Evolutionary conservation across 1,284 basidiomycete genomes (phyloP), one percentile per base, ranked within the genome.

Genomic region (Pseudomicrostroma phylloplanum): DNA sequence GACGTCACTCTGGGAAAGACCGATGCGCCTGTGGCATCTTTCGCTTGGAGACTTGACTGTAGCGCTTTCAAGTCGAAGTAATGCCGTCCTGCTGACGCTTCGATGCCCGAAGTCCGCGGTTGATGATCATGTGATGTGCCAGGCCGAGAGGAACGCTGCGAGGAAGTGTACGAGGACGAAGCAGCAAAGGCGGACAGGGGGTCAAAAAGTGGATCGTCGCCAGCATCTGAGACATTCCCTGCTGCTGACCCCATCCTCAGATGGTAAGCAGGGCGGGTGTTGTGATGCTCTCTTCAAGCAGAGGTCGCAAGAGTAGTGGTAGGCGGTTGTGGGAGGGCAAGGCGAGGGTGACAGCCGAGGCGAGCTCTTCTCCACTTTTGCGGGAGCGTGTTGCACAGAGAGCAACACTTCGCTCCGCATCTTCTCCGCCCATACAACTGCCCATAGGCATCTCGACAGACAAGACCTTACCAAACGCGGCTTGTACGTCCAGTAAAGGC

Each of bases 21-120:
- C n/a, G n/a, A n/a, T 55, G 41, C 36, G 2, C 30, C 19, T 3
- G 26, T 43, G 13, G n/a, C 17, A 23, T 25, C 23, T 12, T 6
- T 57, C 19, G 40, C 13, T 39, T 58, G 57, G 1, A 49, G 25
- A 19, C 46, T 48, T 13, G 40, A 21, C 17, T 43, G 42, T 8
- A 58, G 13, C 12, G 42, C 46, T 42, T 58, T 58, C 19, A 58
- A 43, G 48, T 58, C 57, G 15, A 58, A 58, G 36, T 58, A 51
- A 36, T 26, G 43, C 12, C 23, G n/a, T 6, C 42, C 42, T 4
- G 42, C 57, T 17, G 36, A 21, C 26, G 25, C 30, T n/a, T 19
- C 15, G 55, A 42, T n/a, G 6, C 36, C 25, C 8, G 40, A 42
- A 30, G 55, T 7, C 4, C 40, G 13, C 13, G 13, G 4, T 19